Evolutionary conservation across 1,284 basidiomycete genomes (phyloP).

Genomic region (Melampsora larici-populina): DNA sequence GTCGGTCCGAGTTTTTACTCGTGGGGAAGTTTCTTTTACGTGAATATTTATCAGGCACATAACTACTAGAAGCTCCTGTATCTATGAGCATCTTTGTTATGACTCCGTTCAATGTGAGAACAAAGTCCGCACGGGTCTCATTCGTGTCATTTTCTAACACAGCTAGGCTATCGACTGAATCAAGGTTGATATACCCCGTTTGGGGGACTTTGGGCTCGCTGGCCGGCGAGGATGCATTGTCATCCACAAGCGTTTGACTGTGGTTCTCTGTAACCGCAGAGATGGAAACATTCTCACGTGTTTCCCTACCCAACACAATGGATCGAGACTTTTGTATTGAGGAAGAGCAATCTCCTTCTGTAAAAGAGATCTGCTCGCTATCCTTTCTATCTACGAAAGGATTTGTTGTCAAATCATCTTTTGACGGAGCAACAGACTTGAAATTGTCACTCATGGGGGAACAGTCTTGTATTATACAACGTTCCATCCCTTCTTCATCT

Average conservation of each 20-base stretch:
- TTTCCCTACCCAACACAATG: neutral
- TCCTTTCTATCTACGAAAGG: too few species aligned
- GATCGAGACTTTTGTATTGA: neutral
- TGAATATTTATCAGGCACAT: neutral
- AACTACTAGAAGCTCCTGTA: constrained; percentile 6
- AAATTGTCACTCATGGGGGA: neutral
- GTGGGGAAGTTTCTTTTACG: neutral
- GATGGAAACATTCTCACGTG: neutral
- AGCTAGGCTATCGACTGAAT: neutral
- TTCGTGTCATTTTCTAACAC: neutral
- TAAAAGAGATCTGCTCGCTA: neutral
- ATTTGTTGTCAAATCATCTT: too few species aligned
- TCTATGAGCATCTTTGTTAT: constrained; percentile 22
- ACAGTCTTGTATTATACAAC: too few species aligned
- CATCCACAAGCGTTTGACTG: neutral
- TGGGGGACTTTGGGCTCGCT: neutral
- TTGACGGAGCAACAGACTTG: neutral
- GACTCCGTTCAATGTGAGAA: neutral
- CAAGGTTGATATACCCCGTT: neutral
- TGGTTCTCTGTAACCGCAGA: neutral
- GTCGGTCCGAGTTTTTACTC: neutral
- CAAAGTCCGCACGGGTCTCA: neutral
- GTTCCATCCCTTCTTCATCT: too few species aligned
- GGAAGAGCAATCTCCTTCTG: neutral
- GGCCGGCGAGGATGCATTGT: neutral